Conservation (phyloP, 441 rosid genomes). For the Mallotus japonicus region DNA sequence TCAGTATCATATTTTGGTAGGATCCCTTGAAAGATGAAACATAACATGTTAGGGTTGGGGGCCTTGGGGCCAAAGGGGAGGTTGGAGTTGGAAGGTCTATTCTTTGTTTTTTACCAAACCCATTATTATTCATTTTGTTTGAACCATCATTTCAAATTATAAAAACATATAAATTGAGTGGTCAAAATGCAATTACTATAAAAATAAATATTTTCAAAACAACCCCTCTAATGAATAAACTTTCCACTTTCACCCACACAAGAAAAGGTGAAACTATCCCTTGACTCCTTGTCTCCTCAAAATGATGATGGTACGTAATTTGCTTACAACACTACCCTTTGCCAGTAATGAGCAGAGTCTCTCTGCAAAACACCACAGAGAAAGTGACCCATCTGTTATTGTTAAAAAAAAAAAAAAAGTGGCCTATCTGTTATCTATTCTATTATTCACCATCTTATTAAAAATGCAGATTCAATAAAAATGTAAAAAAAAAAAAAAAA, state of each 20-base stretch:
- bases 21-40: not conserved
- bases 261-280: not conserved
- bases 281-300: conserved; percentile 14
- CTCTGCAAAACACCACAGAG: conserved; percentile 14
- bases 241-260: not conserved
- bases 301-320: not conserved
- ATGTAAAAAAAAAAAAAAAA: conserved; percentile 25
- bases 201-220: not conserved
- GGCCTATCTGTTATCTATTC: conserved; percentile 28
- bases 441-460: not conserved
- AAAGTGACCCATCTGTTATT: conserved; percentile 32
- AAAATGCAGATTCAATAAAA: not conserved
- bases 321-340: not conserved
- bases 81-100: not conserved
- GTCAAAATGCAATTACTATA: not conserved
- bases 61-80: not conserved
- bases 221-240: not conserved
- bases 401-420: too few species aligned
- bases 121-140: not conserved
- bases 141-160: not conserved
- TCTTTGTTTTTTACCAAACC: not conserved
- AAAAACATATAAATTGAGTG: not conserved
- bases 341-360: not conserved
- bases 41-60: conserved; percentile 1
- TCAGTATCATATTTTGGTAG: not conserved